A percentile compares a stretch with the other conserved stretches of the same genome.
Conservation (phyloP, 2,329 filamentous ascomycete species). For the Pestalotiopsis sp. region DNA sequence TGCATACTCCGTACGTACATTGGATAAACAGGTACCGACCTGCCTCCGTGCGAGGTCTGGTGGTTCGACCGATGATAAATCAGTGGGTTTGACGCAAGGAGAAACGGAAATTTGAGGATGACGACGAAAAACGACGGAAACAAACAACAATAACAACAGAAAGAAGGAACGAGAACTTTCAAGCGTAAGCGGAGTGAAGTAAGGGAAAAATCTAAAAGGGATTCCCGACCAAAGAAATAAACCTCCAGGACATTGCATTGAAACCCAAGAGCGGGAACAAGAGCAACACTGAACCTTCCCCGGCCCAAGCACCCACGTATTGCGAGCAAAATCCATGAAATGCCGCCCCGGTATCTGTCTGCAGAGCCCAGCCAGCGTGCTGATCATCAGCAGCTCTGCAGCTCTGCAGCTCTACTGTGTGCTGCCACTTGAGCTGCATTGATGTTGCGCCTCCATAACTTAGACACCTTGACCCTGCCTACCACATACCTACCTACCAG, state of each 20-base stretch:
- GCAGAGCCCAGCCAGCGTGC: background rate
- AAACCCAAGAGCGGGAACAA: slow-evolving; percentile 2
- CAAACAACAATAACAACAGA: too few relatives aligned
- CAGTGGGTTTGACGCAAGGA: too few relatives aligned
- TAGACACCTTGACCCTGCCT: background rate
- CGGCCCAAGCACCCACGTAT: background rate
- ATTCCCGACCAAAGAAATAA: background rate
- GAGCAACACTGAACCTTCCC: slow-evolving; percentile 8
- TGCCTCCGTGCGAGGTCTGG: too few relatives aligned
- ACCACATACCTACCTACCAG: background rate
- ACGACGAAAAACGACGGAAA: too few relatives aligned
- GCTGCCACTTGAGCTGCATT: background rate
- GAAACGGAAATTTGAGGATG: too few relatives aligned
- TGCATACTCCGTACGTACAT: background rate
- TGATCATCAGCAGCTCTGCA: background rate
- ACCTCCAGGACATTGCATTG: background rate
- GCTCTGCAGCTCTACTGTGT: background rate
- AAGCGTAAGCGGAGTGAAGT: background rate
- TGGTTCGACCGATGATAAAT: too few relatives aligned
- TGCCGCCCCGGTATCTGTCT: background rate
- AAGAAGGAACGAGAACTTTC: background rate
- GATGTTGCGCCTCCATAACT: background rate
- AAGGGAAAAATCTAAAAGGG: background rate
- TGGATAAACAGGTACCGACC: too few relatives aligned
- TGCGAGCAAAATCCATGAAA: background rate